A percentile compares a stretch with the other conserved stretches of the same genome.
Conservation (phyloP, 805 yeast genomes). For the Starmerella bombicola region DNA sequence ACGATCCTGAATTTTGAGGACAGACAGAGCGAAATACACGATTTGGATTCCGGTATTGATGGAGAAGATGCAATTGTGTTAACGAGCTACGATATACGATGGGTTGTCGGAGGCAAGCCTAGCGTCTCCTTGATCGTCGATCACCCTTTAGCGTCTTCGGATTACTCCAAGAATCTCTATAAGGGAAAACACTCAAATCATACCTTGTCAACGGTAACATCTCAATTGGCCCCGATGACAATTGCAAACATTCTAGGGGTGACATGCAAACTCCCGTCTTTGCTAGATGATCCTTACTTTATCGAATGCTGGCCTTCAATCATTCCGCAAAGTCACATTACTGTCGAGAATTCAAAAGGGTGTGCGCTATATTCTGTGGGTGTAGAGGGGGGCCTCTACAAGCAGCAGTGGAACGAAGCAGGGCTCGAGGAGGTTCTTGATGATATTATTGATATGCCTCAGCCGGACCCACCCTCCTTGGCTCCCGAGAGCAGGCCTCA, state of each 20-base stretch:
- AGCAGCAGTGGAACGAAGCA: slow-evolving; percentile 11
- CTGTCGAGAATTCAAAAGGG: slow-evolving; percentile 2
- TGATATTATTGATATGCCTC: slow-evolving; percentile 8
- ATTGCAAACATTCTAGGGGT: slow-evolving; percentile 31
- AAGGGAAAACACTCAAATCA: slow-evolving; percentile 22
- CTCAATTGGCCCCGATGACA: slow-evolving; percentile 28
- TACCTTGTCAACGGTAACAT: slow-evolving; percentile 24
- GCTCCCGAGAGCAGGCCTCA: not conserved
- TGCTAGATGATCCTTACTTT: slow-evolving; percentile 22
- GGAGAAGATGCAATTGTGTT: slow-evolving; percentile 38
- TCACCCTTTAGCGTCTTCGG: slow-evolving; percentile 47
- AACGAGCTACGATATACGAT: slow-evolving; percentile 53
- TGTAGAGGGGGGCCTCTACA: slow-evolving; percentile 19
- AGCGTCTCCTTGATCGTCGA: slow-evolving; percentile 55
- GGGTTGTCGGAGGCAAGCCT: slow-evolving; percentile 34
- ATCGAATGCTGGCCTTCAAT: slow-evolving; percentile 21
- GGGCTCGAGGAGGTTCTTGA: not conserved
- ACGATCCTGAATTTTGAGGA: slow-evolving; percentile 8
- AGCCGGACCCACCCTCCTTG: slow-evolving; percentile 5
- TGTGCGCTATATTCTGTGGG: slow-evolving; percentile 13
- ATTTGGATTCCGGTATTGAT: slow-evolving; percentile 8
- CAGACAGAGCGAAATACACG: slow-evolving; percentile 15
- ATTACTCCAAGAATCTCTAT: slow-evolving; percentile 38
- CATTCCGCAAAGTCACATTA: slow-evolving; percentile 18
- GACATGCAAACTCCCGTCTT: slow-evolving; percentile 28